Evolutionary conservation across 768 basidiomycete genomes (phyloP), one percentile per base, ranked within the genome.

Genomic region (Leccinum boreale): DNA sequence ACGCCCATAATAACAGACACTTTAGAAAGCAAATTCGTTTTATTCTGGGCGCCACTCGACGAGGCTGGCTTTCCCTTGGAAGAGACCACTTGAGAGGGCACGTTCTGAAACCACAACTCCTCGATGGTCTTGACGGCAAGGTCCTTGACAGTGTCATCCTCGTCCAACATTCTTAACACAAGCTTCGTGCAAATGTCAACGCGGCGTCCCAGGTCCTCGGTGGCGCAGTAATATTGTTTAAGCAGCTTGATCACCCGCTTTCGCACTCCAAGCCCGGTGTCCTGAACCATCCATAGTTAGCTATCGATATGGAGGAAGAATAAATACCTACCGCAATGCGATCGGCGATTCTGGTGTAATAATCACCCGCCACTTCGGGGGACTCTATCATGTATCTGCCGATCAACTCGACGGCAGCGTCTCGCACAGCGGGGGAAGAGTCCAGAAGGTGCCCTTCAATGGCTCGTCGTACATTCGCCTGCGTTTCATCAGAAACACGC

Each of bases 241-340:
- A 99, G 80, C 1, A 99, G 78, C 74, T 96, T 98, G 78, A 99
- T 92, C 53, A 98, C 96, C 3, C 97, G 86, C 70, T 98, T 98
- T 29, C 97, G 82, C 4, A 99, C 97, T 31, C 86, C 85, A 17
- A 98, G 80, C 5, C 97, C 96, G 53, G 95, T 90, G 69, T 99
- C 97, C 96, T 98, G 62, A 35, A 14, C 28, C 19, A 5, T 12
- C 24, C 15, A 50, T 5, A 64, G 49, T 15, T 17, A 53, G 33
- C 2, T n/a, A 12, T 24, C 29, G 21, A 19, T 11, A 1, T 52
- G 33, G 44, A 19, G 24, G 23, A 29, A 19, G 15, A 17, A 31
- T 17, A 36, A 19, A 31, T 1, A 75, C 85, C 70, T 74, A 97
- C 95, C 39, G 92, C 89, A 63, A 97, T 92, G 5, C 97, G 88